Conservation (phyloP, 176 grass and related monocot genomes). For the Olyra latifolia region DNA sequence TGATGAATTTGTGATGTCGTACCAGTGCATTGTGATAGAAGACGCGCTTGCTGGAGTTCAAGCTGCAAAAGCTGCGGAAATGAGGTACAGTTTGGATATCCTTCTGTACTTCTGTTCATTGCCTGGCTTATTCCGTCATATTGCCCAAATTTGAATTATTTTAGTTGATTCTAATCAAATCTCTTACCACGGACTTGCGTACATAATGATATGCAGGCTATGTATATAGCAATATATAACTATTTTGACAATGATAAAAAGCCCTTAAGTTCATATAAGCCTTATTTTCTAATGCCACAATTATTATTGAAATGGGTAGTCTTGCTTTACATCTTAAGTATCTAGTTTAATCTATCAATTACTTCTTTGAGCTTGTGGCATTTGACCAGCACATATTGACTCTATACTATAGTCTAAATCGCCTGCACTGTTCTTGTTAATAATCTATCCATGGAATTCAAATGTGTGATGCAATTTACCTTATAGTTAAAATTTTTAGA, state of each 20-base stretch:
- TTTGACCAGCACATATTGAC: not conserved
- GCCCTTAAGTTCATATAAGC: slow-evolving; percentile 18
- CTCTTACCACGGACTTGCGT: slow-evolving; percentile 12
- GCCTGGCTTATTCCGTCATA: slow-evolving; percentile 24
- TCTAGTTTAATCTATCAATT: not conserved
- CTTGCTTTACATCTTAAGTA: slow-evolving; percentile 17
- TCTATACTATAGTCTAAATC: not conserved
- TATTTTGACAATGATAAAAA: not conserved
- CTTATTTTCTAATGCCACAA: not conserved
- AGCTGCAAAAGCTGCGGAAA: slow-evolving; percentile 91
- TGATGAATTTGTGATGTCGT: slow-evolving; percentile 21
- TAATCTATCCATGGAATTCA: not conserved
- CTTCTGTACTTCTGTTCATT: not conserved
- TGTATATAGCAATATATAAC: not conserved
- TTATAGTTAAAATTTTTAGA: not conserved
- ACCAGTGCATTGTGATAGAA: slow-evolving; percentile 96
- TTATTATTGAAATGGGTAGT: not conserved
- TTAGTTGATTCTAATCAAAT: slow-evolving; percentile 10
- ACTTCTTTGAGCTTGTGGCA: slow-evolving; percentile 9
- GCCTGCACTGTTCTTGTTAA: slow-evolving; percentile 1
- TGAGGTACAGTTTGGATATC: slow-evolving; percentile 57
- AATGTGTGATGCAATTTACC: not conserved
- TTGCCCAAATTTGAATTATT: slow-evolving; percentile 19
- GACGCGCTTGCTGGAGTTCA: slow-evolving; percentile 97
- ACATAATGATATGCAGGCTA: not conserved